Evolutionary conservation across 2,329 filamentous ascomycete genomes (phyloP).

Genomic region (Calonectria hongkongensis): DNA sequence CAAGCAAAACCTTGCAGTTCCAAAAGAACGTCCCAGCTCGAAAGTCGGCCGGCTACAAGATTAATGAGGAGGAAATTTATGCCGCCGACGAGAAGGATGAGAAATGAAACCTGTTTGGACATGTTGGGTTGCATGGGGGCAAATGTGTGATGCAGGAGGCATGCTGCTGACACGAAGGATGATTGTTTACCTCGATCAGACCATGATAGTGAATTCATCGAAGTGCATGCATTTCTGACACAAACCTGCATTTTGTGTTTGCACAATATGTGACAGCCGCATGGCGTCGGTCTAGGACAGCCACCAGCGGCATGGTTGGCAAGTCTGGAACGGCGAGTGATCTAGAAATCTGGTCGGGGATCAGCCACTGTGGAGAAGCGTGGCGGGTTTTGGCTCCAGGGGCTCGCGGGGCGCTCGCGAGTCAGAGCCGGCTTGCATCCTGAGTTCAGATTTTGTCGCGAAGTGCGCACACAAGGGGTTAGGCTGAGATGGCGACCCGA

Average conservation of each 20-base stretch:
- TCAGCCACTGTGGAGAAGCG: conserved; percentile 22
- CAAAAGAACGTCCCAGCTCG: conserved; percentile 62
- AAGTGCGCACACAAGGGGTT: conserved; percentile 1
- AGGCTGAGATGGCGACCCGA: neutral
- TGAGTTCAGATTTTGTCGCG: neutral
- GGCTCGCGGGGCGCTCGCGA: neutral
- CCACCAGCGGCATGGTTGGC: neutral
- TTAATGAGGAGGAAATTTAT: conserved; percentile 60
- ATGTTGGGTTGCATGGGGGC: neutral
- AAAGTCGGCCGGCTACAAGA: conserved; percentile 61
- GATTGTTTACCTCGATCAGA: neutral
- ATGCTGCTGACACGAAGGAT: neutral
- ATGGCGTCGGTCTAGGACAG: neutral
- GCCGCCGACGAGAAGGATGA: conserved; percentile 49
- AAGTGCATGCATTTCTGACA: neutral
- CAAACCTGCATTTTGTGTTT: neutral
- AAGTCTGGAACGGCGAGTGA: conserved; percentile 9
- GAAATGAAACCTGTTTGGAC: conserved; percentile 30
- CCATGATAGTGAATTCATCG: neutral
- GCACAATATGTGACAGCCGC: conserved; percentile 7
- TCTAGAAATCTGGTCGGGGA: conserved; percentile 15
- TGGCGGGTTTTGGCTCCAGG: conserved; percentile 19
- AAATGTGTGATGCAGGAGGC: conserved; percentile 5
- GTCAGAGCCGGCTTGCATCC: neutral
- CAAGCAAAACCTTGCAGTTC: conserved; percentile 49